Evolutionary conservation across 2,329 filamentous ascomycete genomes (phyloP).

Genomic region (Alternaria burnsii): DNA sequence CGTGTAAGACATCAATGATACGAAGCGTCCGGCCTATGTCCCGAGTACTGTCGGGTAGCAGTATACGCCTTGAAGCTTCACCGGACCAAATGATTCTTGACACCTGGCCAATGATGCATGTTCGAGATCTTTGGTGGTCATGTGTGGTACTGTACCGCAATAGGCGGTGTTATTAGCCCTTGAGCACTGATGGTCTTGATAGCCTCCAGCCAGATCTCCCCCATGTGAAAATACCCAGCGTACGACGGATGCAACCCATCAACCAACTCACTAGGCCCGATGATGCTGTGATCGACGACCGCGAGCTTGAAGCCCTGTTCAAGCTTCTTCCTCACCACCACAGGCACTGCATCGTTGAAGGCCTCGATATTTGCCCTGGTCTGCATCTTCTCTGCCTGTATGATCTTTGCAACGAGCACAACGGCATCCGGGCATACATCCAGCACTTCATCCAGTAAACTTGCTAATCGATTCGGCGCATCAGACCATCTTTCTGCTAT

Average conservation of each 20-base stretch:
- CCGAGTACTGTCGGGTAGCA: neutral
- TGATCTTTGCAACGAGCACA: constrained; percentile 51
- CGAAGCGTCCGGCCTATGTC: neutral
- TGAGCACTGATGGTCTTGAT: constrained; percentile 13
- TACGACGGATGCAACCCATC: constrained; percentile 43
- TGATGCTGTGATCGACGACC: constrained; percentile 36
- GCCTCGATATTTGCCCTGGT: constrained; percentile 23
- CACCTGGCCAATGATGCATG: neutral
- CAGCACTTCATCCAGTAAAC: constrained; percentile 46
- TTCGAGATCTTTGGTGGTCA: neutral
- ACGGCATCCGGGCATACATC: constrained; percentile 41
- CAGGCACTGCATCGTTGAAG: constrained; percentile 37
- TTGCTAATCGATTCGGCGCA: constrained; percentile 46
- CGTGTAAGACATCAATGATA: neutral
- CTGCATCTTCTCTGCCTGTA: constrained; percentile 27
- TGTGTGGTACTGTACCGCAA: neutral
- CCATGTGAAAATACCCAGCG: constrained; percentile 43
- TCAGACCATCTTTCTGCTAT: constrained; percentile 24
- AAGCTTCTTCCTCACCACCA: constrained; percentile 28
- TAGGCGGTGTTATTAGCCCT: constrained; percentile 22
- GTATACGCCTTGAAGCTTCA: neutral
- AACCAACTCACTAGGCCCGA: constrained; percentile 26
- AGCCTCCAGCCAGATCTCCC: constrained; percentile 32
- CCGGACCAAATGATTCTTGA: neutral
- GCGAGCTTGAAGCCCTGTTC: constrained; percentile 34